Evolutionary conservation across 345 rosid species (phyloP), one percentile per base, ranked within the genome.

Genomic region (Euphorbia peplus): DNA sequence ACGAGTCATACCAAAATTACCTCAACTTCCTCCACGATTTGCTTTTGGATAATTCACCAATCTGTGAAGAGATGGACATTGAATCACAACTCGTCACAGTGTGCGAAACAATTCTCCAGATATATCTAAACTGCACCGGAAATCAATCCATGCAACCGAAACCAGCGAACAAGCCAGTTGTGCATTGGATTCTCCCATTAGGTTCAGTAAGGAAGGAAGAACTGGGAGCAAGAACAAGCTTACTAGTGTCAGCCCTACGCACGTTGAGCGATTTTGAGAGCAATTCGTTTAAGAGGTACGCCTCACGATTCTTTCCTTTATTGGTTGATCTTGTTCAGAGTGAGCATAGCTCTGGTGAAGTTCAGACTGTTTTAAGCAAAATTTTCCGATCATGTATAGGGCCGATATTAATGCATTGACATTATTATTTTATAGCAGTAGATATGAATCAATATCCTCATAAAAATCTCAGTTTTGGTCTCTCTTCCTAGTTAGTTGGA

Each of bases 291-390:
- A 82, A 73, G 82, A 85, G 79, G 79, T 77, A 85, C 42, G 78
- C 78, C 8, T 69, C 82, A 16, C 79, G 48, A 63, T 76, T 85
- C 57, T 93, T 88, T 73, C 98, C 87, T 3, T 74, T 84, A 83
- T 73, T 93, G 87, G 90, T 90, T 57, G 92, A 88, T 60, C 91
- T 95, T 47, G 87, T 91, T 68, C 76, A 82, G 75, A 80, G 87
- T 59, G 98, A 91, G 87, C 97, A 93, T 72, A 76, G 88, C 84
- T 90, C 98, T 0, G 81, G 86, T 62, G 91, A 93, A 78, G 88
- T 89, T 64, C 91, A 84, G 79, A 71, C n/a, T 61, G 76, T 85
- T 66, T 78, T 93, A 37, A 82, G 88, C 74, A 78, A 83, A 69
- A 77, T 91, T 74, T 90, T 92, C 72, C 80, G 70, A 67, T 84